Evolutionary conservation across 352 stramenopile genomes (phyloP).

Genomic region (Phytophthora macrochlamydospora): DNA sequence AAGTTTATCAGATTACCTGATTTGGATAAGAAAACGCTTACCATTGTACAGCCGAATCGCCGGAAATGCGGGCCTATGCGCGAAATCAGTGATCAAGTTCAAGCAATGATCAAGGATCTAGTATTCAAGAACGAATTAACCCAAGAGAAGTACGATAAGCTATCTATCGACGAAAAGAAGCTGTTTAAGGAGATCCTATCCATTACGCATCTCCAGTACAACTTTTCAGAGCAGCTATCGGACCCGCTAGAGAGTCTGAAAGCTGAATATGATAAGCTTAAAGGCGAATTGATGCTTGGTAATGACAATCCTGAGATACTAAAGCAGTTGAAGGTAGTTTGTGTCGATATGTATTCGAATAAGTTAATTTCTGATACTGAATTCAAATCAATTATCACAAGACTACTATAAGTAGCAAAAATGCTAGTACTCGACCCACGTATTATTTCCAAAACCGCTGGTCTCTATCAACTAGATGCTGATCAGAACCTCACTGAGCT

Average conservation of each 20-base stretch:
- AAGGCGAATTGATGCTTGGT: slow-evolving; percentile 8
- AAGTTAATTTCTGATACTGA: slow-evolving; percentile 9
- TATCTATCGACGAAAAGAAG: slow-evolving; percentile 9
- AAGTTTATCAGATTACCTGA: slow-evolving; percentile 27
- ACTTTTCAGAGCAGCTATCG: slow-evolving; percentile 12
- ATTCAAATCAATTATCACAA: slow-evolving; percentile 18
- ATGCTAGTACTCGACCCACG: slow-evolving; percentile 5
- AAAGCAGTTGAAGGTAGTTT: slow-evolving; percentile 11
- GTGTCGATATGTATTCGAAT: slow-evolving; percentile 16
- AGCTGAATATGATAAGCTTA: slow-evolving; percentile 18
- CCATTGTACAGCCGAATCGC: slow-evolving; percentile 11
- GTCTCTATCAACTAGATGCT: slow-evolving; percentile 6
- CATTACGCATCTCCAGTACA: slow-evolving; percentile 14
- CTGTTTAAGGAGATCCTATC: slow-evolving; percentile 17
- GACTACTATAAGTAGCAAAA: too few relatives aligned
- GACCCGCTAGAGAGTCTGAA: slow-evolving; percentile 4
- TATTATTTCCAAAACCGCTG: slow-evolving; percentile 4
- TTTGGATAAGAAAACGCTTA: slow-evolving; percentile 7
- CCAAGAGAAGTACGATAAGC: slow-evolving; percentile 13
- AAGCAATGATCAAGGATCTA: slow-evolving; percentile 12
- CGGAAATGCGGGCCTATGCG: slow-evolving; percentile 8
- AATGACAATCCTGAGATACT: slow-evolving; percentile 16
- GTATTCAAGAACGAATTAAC: slow-evolving; percentile 8
- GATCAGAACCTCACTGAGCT: slow-evolving; percentile 16
- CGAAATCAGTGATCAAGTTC: slow-evolving; percentile 14